Conservation (phyloP, 768 basidiomycete genomes). For the Russula virescens region DNA sequence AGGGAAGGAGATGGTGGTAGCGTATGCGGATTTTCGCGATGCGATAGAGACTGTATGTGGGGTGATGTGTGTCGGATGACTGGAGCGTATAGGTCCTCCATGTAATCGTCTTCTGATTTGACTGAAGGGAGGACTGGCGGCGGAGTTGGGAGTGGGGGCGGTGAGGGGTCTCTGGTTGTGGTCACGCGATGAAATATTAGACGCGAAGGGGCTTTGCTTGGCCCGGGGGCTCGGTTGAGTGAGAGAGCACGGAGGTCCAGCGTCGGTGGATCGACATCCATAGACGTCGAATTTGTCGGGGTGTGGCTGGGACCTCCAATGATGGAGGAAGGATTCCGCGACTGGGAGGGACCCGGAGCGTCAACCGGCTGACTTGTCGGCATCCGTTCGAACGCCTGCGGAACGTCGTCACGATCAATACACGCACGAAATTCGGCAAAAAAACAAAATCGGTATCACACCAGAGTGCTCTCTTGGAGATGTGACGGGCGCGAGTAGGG, state of each 20-base stretch:
- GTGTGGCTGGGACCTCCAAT: neutral
- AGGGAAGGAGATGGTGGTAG: neutral
- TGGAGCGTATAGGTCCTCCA: constrained; percentile 9
- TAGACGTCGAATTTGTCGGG: constrained; percentile 1
- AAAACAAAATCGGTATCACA: neutral
- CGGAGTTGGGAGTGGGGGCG: neutral
- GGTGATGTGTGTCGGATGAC: neutral
- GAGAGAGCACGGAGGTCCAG: constrained; percentile 18
- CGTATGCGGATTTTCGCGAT: neutral
- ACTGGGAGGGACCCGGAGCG: neutral
- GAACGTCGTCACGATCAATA: neutral
- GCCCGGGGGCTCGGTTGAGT: neutral
- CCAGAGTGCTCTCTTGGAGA: neutral
- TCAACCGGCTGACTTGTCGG: neutral
- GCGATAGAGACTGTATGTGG: neutral
- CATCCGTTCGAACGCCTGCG: neutral
- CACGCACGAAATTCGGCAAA: neutral
- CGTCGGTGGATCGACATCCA: constrained; percentile 10
- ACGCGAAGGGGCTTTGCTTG: neutral
- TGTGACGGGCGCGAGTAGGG: neutral
- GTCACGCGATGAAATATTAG: neutral
- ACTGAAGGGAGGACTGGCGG: neutral
- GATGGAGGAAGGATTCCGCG: neutral
- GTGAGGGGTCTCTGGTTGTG: neutral
- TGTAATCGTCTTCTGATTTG: constrained; percentile 2